Evolutionary conservation across 2,329 filamentous ascomycete genomes (phyloP).

Genomic region (Escovopsis sp.): DNA sequence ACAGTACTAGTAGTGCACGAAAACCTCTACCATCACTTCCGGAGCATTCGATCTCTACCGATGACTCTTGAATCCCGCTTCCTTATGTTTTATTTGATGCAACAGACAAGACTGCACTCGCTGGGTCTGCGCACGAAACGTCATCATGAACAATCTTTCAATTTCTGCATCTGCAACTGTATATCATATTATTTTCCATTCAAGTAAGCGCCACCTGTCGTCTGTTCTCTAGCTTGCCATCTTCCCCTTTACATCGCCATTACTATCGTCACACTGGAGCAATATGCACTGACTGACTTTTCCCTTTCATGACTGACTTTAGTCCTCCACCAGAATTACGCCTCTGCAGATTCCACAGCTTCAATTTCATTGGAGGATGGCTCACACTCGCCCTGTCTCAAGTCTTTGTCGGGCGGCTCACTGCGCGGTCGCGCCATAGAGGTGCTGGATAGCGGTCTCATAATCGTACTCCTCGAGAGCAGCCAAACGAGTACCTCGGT

Average conservation of each 20-base stretch:
- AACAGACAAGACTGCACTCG: background rate
- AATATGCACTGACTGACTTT: constrained; percentile 7
- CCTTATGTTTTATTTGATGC: background rate
- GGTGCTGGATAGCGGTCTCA: constrained; percentile 27
- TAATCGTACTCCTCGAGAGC: constrained; percentile 49
- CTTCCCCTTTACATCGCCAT: constrained; percentile 6
- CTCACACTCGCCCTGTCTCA: background rate
- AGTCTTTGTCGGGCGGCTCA: background rate
- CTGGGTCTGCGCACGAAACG: too few relatives aligned
- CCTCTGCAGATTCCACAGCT: constrained; percentile 4
- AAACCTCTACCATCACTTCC: constrained; percentile 25
- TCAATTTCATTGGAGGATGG: constrained; percentile 1
- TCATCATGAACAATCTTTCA: background rate
- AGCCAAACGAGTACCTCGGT: constrained; percentile 63
- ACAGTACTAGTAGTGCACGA: constrained; percentile 13
- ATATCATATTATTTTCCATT: background rate
- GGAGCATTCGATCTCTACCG: constrained; percentile 8
- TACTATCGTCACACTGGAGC: constrained; percentile 5
- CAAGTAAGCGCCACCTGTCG: background rate
- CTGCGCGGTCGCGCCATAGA: constrained; percentile 15
- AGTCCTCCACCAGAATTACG: constrained; percentile 1
- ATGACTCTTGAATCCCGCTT: background rate
- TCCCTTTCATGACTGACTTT: background rate
- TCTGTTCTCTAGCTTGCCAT: constrained; percentile 4
- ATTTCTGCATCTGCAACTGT: background rate